Evolutionary conservation across 1,139 yeast genomes (phyloP), one percentile per base, ranked within the genome.

Genomic region (Scheffersomyces lignicola): DNA sequence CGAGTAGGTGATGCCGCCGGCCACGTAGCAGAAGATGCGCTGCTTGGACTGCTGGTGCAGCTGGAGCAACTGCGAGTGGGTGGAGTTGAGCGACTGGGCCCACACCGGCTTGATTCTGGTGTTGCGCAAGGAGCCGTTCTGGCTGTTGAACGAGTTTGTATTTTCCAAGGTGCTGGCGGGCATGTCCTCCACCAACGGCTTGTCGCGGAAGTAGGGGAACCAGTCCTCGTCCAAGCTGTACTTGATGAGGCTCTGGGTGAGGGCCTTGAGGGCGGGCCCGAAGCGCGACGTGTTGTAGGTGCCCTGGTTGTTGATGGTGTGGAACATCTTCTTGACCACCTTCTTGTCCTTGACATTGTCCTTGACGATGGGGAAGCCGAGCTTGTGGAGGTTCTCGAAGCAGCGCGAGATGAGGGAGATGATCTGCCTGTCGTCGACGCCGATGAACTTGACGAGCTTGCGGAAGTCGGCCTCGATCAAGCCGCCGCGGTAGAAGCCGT

Each of bases 1-100:
- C 3, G 90, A 76, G 45, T 83, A 79, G 0, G 97, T 88, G 26
- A 86, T 63, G 8, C 98, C 98, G 15, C 99, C 99, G 1, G 94
- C 85, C 25, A 89, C 76, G 53, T 80, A 92, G 41, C 89, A 79
- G 48, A 90, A 78, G 7, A 90, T 71, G 32, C 92, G 64, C 51
- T 86, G 95, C 45, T 78, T 75, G 29, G 78, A 75, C 5, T 26
- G 29, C n/a, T 26, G 29, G 18, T 26, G 9, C 31, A 23, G 5
- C 26, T 31, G 6, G 36, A 13, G 7, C 32, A 17, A 23, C 12
- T 14, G 25, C 9, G 40, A 26, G 22, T 24, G 22, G 4, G 41
- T 16, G 6, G 46, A 35, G 10, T 39, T 56, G 16, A 80, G 68
- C 10, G 75, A 66, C 40, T 70, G 74, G 1, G 94, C 89, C 95